A percentile compares a stretch with the other conserved stretches of the same genome.
Evolutionary conservation across 148 eudicot genomes (phyloP).

Genomic region (Persicaria tinctoria): DNA sequence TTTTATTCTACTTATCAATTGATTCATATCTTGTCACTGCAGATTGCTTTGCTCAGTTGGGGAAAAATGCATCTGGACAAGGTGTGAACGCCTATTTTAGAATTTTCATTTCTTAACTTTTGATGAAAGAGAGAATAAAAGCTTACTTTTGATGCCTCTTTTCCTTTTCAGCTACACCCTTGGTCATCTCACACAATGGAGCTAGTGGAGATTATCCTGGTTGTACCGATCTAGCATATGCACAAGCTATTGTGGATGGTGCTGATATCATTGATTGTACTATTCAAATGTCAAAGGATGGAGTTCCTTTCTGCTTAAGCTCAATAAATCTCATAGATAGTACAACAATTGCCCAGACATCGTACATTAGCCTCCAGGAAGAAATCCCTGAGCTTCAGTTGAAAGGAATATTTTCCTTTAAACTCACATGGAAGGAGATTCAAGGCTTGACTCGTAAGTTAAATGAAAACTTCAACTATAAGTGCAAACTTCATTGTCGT

Average conservation of each 20-base stretch:
- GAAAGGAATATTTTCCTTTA: slow-evolving; percentile 63
- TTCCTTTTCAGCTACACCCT: slow-evolving; percentile 44
- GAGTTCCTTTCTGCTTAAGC: slow-evolving; percentile 80
- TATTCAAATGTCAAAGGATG: slow-evolving; percentile 79
- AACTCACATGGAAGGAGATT: slow-evolving; percentile 68
- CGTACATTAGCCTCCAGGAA: slow-evolving; percentile 27
- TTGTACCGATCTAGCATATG: slow-evolving; percentile 74
- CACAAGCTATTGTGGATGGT: slow-evolving; percentile 67
- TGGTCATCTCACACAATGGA: slow-evolving; percentile 66
- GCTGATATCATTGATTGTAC: slow-evolving; percentile 81
- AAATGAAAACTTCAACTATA: background rate
- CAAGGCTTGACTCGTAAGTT: slow-evolving; percentile 67
- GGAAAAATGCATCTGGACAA: slow-evolving; percentile 17
- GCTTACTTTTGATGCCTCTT: background rate
- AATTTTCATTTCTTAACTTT: background rate
- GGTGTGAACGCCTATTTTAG: background rate
- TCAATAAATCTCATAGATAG: slow-evolving; percentile 56
- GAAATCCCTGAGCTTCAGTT: slow-evolving; percentile 42
- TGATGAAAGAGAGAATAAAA: background rate
- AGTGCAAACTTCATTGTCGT: background rate
- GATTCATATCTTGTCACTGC: background rate
- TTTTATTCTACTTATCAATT: background rate
- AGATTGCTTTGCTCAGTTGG: slow-evolving; percentile 20
- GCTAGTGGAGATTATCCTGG: slow-evolving; percentile 91
- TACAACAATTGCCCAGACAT: slow-evolving; percentile 41